A percentile compares a stretch with the other conserved stretches of the same genome.
Evolutionary conservation across 768 basidiomycete genomes (phyloP).

Genomic region (Termitomyces sp.): DNA sequence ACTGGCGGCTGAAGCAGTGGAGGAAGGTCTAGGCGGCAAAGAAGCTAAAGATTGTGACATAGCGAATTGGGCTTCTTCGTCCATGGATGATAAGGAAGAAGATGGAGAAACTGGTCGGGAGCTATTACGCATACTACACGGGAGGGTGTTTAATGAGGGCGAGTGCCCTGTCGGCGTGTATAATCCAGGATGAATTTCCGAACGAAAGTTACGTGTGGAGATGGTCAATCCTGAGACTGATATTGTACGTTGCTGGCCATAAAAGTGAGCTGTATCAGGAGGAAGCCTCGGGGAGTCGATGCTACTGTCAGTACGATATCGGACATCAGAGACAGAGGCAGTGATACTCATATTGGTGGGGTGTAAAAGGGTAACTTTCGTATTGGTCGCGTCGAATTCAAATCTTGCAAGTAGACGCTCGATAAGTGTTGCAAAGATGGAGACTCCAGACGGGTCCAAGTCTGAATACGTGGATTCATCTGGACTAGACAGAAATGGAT

Average conservation of each 20-base stretch:
- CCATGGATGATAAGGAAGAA: slow-evolving; percentile 56
- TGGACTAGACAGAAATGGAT: slow-evolving; percentile 34
- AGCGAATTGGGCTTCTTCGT: slow-evolving; percentile 55
- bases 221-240: slow-evolving; percentile 52
- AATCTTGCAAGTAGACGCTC: slow-evolving; percentile 76
- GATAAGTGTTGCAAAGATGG: slow-evolving; percentile 74
- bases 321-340: slow-evolving; percentile 48
- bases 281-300: not conserved
- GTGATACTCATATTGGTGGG: slow-evolving; percentile 58
- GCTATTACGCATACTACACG: not conserved
- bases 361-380: slow-evolving; percentile 63
- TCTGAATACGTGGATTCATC: slow-evolving; percentile 39
- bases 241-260: slow-evolving; percentile 40
- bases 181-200: slow-evolving; percentile 10
- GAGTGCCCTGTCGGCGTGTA: slow-evolving; percentile 19
- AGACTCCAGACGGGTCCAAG: slow-evolving; percentile 66
- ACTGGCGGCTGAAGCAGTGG: slow-evolving; percentile 42
- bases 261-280: slow-evolving; percentile 3
- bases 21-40: slow-evolving; percentile 46
- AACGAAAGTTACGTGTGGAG: slow-evolving; percentile 38
- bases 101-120: slow-evolving; percentile 34
- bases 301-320: slow-evolving; percentile 44
- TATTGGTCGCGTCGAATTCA: slow-evolving; percentile 67
- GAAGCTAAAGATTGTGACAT: slow-evolving; percentile 75
- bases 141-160: slow-evolving; percentile 5